These are phyloP conservation scores for Calonectria multiphialidica DNA, from an alignment of 2,329 filamentous ascomycete species.

Conservation along the genomic window DNA sequence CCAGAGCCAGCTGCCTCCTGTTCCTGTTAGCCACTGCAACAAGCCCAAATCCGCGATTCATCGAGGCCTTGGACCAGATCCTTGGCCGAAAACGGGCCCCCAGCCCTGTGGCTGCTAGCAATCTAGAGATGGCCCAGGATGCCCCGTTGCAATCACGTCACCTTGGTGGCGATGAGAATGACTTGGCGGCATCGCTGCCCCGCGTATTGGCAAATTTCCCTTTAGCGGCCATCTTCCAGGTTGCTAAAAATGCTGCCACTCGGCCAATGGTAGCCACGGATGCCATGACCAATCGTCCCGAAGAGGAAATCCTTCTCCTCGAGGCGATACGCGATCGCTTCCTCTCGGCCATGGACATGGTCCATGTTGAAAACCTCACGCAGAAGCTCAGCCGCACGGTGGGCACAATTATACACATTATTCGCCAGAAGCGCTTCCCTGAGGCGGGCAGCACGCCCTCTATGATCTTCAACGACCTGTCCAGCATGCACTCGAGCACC, in stretches of 20 bases:
- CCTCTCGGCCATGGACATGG: conserved; percentile 29
- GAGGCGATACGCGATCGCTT: conserved; percentile 40
- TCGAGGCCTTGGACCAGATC: conserved; percentile 29
- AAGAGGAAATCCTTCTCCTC: conserved; percentile 42
- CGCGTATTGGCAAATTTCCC: conserved; percentile 38
- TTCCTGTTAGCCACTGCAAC: conserved; percentile 37
- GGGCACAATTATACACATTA: conserved; percentile 28
- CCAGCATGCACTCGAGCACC: conserved; percentile 36
- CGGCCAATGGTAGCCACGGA: conserved; percentile 33
- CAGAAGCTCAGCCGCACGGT: conserved; percentile 36
- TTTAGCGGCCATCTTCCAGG: conserved; percentile 36
- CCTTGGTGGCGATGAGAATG: conserved; percentile 14
- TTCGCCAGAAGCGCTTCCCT: conserved; percentile 34
- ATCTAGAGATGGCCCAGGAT: not conserved
- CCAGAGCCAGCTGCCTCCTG: conserved; percentile 40
- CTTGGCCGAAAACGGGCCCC: conserved; percentile 18
- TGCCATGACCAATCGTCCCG: conserved; percentile 17
- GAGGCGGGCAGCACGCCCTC: conserved; percentile 30
- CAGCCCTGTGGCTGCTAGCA: not conserved
- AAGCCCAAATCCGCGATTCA: conserved; percentile 27
- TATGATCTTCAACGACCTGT: conserved; percentile 39
- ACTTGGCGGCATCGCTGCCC: conserved; percentile 23
- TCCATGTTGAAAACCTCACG: conserved; percentile 33
- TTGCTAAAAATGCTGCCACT: conserved; percentile 29
- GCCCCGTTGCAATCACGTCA: not conserved